These are phyloP conservation scores for Clavispora santaluciae DNA, from an alignment of 805 yeast species.

Conservation along the genomic window DNA sequence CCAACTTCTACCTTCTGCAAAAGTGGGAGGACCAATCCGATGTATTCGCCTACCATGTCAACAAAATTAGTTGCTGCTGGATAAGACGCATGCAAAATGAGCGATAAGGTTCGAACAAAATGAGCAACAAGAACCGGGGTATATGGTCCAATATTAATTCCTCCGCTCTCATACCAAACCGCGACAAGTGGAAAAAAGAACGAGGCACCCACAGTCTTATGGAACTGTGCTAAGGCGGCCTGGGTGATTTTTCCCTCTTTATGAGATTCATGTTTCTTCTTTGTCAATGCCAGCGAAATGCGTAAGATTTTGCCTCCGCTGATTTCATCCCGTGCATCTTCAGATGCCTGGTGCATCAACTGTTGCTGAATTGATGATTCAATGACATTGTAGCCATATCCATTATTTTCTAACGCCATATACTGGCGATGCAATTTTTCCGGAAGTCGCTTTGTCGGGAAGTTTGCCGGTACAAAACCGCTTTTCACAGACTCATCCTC, in stretches of 20 bases:
- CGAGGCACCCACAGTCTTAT: constrained; percentile 32
- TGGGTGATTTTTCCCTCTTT: constrained; percentile 4
- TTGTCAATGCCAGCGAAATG: constrained; percentile 33
- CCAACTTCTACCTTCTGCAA: constrained; percentile 19
- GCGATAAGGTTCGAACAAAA: constrained; percentile 51
- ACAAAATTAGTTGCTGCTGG: constrained; percentile 47
- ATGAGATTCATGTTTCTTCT: constrained; percentile 3
- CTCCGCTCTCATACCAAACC: constrained; percentile 47
- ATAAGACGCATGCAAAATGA: constrained; percentile 54
- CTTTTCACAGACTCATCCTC: constrained; percentile 44
- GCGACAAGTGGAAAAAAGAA: constrained; percentile 54
- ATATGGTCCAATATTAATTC: constrained; percentile 47
- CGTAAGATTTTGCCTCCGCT: constrained; percentile 40
- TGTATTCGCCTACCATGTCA: constrained; percentile 55
- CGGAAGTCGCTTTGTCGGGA: constrained; percentile 44
- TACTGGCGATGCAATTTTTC: constrained; percentile 42
- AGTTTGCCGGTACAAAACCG: constrained; percentile 24
- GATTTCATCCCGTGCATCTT: constrained; percentile 28
- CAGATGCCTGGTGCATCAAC: constrained; percentile 27
- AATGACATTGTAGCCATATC: constrained; percentile 13
- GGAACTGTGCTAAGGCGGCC: constrained; percentile 29
- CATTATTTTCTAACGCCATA: constrained; percentile 17
- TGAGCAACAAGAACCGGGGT: constrained; percentile 53
- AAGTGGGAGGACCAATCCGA: constrained; percentile 30
- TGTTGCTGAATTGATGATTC: constrained; percentile 26